Evolutionary conservation across 306 rosid genomes (phyloP), one percentile per base, ranked within the genome.

Genomic region (Rosa persica): DNA sequence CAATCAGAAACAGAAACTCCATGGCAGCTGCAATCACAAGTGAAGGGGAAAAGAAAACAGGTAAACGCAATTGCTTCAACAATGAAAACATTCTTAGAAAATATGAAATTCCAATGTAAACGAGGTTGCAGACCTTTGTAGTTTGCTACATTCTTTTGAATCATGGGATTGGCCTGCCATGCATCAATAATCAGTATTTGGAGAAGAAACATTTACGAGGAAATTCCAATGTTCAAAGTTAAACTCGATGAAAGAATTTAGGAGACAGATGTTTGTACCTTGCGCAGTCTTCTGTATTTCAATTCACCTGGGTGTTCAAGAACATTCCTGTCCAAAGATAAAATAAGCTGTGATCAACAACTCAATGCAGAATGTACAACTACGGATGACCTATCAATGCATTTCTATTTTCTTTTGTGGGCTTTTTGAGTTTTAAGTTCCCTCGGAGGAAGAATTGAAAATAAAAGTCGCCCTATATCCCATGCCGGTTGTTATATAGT

Each of bases 141-240:
- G 73, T 81, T 84, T 72, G 89, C 72, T 61, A 95, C 81, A 81
- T 87, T 86, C 89, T 87, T 90, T 83, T 86, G 82, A 57, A 95
- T 93, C 72, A 81, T 74, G 12, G 97, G 92, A 88, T 95, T 95
- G 30, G 87, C 87, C 99, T 95, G 98, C 87, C 83, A 85, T 70
- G 52, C 19, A 78, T 73, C 78, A 49, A 75, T 48, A 70, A 20
- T 83, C 69, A 71, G 71, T 42, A 69, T 83, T 20, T 19, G 58
- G 3, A 19, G 13, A 72, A 19, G 13, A 72, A 58, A 13, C 4
- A 44, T 23, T 76, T 40, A 72, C 27, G 39, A 62, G 62, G 51
- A 79, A 79, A 17, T 23, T 10, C 30, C 49, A 72, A 23, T 25
- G 17, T 8, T 62, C 39, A 70, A 36, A 57, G 70, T 62, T 30